These are phyloP conservation scores for Hypholoma sublateritium DNA, from an alignment of 768 basidiomycete species.

Conservation along the genomic window DNA sequence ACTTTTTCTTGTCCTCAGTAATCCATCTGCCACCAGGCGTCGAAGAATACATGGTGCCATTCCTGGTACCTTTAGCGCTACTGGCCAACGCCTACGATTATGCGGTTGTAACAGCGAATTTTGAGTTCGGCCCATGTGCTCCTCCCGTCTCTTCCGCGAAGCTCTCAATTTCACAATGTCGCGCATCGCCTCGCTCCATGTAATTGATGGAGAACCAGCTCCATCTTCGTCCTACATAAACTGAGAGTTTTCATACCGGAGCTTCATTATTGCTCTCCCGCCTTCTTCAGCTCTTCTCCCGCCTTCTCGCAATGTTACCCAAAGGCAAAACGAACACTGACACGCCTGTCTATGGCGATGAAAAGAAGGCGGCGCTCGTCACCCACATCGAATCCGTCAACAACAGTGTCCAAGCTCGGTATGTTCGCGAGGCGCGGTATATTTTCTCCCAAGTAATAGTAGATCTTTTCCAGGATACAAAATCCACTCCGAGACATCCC, in stretches of 20 bases:
- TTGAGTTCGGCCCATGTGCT: neutral
- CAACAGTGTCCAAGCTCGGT: slow-evolving; percentile 44
- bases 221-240: slow-evolving; percentile 20
- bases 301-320: slow-evolving; percentile 24
- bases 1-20: neutral
- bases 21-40: neutral
- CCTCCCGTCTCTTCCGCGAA: neutral
- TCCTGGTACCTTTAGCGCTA: neutral
- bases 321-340: slow-evolving; percentile 21
- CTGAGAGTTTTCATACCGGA: slow-evolving; percentile 10
- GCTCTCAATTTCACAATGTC: neutral
- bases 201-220: neutral
- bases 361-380: slow-evolving; percentile 17
- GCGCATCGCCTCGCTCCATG: neutral
- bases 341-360: slow-evolving; percentile 22
- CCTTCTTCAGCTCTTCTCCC: slow-evolving; percentile 12
- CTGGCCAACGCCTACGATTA: neutral
- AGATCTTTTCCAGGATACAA: slow-evolving; percentile 33
- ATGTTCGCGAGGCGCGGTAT: slow-evolving; percentile 3
- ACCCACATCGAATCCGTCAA: slow-evolving; percentile 24
- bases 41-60: neutral
- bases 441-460: too few relatives aligned
- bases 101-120: neutral
- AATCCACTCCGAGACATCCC: slow-evolving; percentile 57
- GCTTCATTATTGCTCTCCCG: slow-evolving; percentile 18